These are phyloP conservation scores for Peribolospora baueri DNA, from an alignment of 768 basidiomycete species.

Conservation along the genomic window DNA sequence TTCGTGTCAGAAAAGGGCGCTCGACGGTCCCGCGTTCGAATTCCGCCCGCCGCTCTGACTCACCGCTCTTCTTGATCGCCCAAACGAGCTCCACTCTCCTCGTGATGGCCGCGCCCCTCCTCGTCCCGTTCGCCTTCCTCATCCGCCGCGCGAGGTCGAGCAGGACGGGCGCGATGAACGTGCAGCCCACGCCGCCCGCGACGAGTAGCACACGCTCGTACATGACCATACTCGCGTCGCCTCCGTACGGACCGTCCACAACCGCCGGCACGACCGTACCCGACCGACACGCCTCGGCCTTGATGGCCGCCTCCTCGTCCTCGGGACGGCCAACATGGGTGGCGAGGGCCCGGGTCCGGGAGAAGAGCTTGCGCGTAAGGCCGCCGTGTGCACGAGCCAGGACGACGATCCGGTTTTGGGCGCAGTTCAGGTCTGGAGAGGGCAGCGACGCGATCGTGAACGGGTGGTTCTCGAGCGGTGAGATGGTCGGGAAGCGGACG, in stretches of 20 bases:
- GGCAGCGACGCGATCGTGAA: constrained; percentile 19
- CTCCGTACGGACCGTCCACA: no score
- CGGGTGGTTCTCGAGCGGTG: constrained; percentile 19
- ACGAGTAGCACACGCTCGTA: constrained; percentile 17
- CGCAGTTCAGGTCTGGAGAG: background rate
- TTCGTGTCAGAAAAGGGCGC: no score
- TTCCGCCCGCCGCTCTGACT: no score
- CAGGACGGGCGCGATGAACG: constrained; percentile 1
- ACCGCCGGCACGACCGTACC: no score
- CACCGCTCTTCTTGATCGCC: background rate
- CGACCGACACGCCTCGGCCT: no score
- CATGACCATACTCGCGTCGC: background rate
- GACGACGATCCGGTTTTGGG: no score
- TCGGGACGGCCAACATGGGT: no score
- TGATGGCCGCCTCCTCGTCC: no score
- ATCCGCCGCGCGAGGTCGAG: background rate
- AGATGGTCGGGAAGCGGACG: constrained; percentile 14
- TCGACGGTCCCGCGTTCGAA: no score
- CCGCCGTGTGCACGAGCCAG: no score
- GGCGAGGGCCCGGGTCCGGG: no score
- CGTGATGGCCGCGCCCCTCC: background rate
- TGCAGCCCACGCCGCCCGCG: constrained; percentile 20
- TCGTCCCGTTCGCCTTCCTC: background rate
- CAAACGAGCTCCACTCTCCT: background rate
- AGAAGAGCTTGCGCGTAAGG: no score